Evolutionary conservation across 148 eudicot species (phyloP).

Genomic region (Vaccinium macrocarpon): DNA sequence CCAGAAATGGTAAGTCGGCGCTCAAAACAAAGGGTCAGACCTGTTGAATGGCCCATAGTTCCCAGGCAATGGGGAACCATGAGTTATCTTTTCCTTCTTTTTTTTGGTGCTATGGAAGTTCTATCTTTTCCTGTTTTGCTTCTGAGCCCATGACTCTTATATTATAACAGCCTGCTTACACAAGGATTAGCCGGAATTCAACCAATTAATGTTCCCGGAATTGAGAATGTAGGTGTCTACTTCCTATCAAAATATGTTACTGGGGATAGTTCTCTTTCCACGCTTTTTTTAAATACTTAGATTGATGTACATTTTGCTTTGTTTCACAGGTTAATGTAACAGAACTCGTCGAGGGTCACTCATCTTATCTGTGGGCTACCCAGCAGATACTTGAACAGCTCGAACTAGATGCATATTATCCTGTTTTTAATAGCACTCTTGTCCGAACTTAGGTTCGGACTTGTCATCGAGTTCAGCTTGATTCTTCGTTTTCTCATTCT

Average conservation of each 20-base stretch:
- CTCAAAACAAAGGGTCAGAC: neutral
- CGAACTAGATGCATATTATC: constrained; percentile 74
- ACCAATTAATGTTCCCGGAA: constrained; percentile 74
- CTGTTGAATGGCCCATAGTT: neutral
- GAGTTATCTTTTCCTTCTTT: neutral
- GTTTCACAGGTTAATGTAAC: constrained; percentile 71
- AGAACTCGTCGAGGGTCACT: constrained; percentile 77
- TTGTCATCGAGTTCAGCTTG: neutral
- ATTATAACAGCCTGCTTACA: constrained; percentile 67
- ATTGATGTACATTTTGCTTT: neutral
- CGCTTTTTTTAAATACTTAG: neutral
- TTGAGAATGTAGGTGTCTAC: constrained; percentile 68
- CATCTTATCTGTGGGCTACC: constrained; percentile 85
- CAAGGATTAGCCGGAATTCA: constrained; percentile 98
- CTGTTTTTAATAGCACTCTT: constrained; percentile 43
- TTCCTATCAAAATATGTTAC: constrained; percentile 6
- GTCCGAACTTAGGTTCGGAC: neutral
- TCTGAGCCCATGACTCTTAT: neutral
- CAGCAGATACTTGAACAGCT: constrained; percentile 74
- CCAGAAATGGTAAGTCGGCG: neutral
- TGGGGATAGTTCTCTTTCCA: neutral
- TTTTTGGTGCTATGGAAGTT: no score
- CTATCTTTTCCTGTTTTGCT: neutral
- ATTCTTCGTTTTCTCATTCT: neutral
- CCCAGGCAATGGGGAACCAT: neutral